These are phyloP conservation scores for Sporobolomyces pararoseus DNA, from an alignment of 768 basidiomycete species.

Conservation along the genomic window DNA sequence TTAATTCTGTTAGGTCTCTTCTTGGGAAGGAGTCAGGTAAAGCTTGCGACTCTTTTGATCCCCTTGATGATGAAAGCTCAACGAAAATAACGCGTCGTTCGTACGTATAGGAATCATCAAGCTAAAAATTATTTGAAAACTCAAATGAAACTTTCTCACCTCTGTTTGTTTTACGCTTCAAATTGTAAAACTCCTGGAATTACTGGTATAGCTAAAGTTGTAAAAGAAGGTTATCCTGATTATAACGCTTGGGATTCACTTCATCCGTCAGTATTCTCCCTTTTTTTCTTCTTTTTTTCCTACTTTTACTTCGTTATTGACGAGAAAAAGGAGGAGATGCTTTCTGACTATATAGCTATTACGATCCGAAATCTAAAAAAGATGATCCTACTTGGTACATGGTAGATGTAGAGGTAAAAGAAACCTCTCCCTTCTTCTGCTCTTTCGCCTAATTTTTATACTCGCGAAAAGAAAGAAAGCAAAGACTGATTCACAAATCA, in stretches of 20 bases:
- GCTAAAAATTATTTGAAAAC: constrained; percentile 39
- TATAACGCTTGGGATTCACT: constrained; percentile 56
- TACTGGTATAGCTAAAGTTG: constrained; percentile 76
- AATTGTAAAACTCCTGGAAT: constrained; percentile 76
- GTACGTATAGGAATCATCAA: constrained; percentile 40
- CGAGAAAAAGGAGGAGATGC: background rate
- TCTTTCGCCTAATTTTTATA: no score
- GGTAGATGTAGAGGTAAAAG: constrained; percentile 66
- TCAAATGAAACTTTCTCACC: constrained; percentile 37
- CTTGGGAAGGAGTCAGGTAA: constrained; percentile 37
- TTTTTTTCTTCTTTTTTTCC: no score
- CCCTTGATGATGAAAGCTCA: background rate
- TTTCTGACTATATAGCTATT: constrained; percentile 40
- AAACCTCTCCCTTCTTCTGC: background rate
- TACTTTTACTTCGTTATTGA: no score
- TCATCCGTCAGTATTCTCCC: constrained; percentile 20
- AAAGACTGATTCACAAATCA: background rate
- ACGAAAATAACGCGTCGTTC: no score
- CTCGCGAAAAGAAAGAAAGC: no score
- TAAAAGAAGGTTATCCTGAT: constrained; percentile 83
- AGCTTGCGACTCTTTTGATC: background rate
- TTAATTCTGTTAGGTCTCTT: constrained; percentile 10
- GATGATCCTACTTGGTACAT: constrained; percentile 85
- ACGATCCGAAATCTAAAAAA: constrained; percentile 63
- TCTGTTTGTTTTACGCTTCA: constrained; percentile 64